Base-by-base conservation (phyloP, 306 rosid species). In the Inga leiocalycina region DNA sequence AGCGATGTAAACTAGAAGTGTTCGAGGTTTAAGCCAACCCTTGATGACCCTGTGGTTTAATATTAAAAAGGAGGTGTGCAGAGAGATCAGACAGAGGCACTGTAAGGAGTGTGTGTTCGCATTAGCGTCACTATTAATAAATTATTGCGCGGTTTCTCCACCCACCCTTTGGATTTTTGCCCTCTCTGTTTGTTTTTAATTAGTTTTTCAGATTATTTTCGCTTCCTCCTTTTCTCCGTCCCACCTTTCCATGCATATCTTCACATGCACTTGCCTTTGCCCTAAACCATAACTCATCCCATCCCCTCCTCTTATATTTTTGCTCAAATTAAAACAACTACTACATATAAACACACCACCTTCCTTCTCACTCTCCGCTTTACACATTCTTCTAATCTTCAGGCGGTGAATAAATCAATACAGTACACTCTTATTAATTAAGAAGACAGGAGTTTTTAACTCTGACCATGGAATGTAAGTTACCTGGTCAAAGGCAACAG, bases 231-330 rank as follows among this genome's bases (percentile, higher is more conserved):
- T 87, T 81, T 82, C 90, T 79, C 82, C 83, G 79, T 65, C 92
- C 81, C 94, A 87, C 30, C 90, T 93, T 93, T 88, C 91, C 91
- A 88, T 89, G 93, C 92, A 85, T 88, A 75, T 84, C 90, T 83
- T 89, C 96, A 93, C 98, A 88, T 91, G 96, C 93, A 82, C 80
- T 82, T 79, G 80, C 86, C 86, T 84, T 39, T 81, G 85, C 80
- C 76, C 79, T 65, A 54, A 85, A 84, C 86, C 85, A 79, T 81
- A 62, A 10, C 6, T 30, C 30, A 56, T 56, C 62, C 9, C 62
- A 15, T 56, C 62, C 88, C 83, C 83, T 76, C 24, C 46, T 78
- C 77, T 78, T 74, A 66, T 64, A 32, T 75, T 71, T 68, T 52
- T 12, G 49, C 66, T 11, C 17, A 27, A 39, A 39, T 39, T 39